Evolutionary conservation across 2,329 filamentous ascomycete genomes (phyloP), one percentile per base, ranked within the genome.

Genomic region (Nannizziopsis barbatae): DNA sequence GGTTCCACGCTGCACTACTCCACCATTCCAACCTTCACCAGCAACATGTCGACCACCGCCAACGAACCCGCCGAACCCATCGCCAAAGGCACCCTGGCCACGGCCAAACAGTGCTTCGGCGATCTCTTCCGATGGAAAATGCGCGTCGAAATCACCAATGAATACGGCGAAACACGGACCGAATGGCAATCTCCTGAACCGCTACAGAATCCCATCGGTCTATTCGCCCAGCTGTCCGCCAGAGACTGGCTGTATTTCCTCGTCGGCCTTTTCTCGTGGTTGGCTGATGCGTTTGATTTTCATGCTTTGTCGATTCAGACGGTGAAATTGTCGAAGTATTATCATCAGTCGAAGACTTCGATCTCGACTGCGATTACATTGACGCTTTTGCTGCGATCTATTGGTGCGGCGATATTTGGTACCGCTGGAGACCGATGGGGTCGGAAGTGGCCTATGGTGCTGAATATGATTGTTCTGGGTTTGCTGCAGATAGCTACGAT

Each of bases 101-200:
- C 80, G 0, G 79, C 80, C 9, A 81, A 76, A 59, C 82, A 86
- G 61, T 71, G 76, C 32, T 71, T 75, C 56, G 62, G 64, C 9
- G 83, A 86, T 57, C 75, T 86, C 51, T 84, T 85, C 70, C 74
- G 72, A 57, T 88, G 83, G 82, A 81, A 83, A 64, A 81, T 86
- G 67, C 76, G 84, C 51, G 79, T 85, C 9, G 76, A 83, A 35
- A 72, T 84, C 50, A 75, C 69, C 47, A 83, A 83, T 54, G 75
- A 78, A 27, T 70, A 74, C 57, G 81, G 81, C 50, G 81, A 86
- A 62, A 74, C 76, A 12, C 71, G 70, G 42, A 77, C 76, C 27
- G 82, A 86, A 65, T 87, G 83, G 83, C 76, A 80, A 53, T 62
- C 72, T 15, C 83, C 83, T 0, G 75, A 79, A 39, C 79, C 75